A percentile compares a stretch with the other conserved stretches of the same genome.
Evolutionary conservation across 2,329 filamentous ascomycete genomes (phyloP).

Genomic region (Epichloe sylvatica): DNA sequence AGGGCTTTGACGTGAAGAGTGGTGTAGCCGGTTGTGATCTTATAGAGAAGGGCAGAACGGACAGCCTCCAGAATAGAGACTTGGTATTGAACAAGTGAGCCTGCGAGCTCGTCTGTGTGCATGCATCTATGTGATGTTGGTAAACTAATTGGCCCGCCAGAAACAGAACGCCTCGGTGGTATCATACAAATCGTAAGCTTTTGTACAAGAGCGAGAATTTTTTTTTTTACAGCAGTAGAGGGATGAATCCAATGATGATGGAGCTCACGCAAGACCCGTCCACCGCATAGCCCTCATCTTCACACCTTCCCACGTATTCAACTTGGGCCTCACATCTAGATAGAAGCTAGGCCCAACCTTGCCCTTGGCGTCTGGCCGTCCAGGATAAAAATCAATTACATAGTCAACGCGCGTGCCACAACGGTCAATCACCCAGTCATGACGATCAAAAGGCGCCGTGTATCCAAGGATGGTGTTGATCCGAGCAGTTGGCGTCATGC

Average conservation of each 20-base stretch:
- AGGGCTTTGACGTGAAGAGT: too few relatives aligned
- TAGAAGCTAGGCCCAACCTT: constrained; percentile 44
- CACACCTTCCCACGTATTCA: constrained; percentile 53
- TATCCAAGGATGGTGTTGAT: constrained; percentile 80
- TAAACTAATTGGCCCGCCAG: background rate
- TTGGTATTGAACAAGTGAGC: constrained; percentile 1
- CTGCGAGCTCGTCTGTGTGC: background rate
- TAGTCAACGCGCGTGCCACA: constrained; percentile 82
- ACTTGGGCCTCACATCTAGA: constrained; percentile 52
- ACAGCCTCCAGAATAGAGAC: background rate
- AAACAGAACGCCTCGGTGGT: constrained; percentile 11
- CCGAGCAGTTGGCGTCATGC: constrained; percentile 69
- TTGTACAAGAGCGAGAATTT: background rate
- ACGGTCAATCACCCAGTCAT: constrained; percentile 93
- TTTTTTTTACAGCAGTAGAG: background rate
- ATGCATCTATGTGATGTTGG: background rate
- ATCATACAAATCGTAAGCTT: constrained; percentile 11
- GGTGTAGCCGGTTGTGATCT: background rate
- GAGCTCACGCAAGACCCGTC: constrained; percentile 32
- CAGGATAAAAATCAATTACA: constrained; percentile 95
- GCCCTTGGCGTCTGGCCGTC: constrained; percentile 31
- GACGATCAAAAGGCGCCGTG: constrained; percentile 79
- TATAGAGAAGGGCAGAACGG: background rate
- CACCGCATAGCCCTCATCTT: constrained; percentile 48
- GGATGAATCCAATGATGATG: background rate